Evolutionary conservation across 1,284 basidiomycete genomes (phyloP), one percentile per base, ranked within the genome.

Genomic region (Naganishia albida): DNA sequence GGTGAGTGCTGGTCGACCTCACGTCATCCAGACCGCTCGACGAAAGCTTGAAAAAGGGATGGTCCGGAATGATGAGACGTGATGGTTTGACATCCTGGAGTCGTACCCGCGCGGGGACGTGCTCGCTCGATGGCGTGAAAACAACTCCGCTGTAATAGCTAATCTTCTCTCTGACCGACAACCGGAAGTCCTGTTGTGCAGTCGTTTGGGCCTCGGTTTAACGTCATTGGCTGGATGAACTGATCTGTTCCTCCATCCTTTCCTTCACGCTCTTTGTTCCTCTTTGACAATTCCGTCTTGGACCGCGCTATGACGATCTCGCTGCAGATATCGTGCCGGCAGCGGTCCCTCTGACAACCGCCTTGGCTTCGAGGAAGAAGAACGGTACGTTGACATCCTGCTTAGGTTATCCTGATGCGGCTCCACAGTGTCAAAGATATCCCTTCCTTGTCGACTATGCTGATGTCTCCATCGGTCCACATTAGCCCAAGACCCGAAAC

Each of bases 1-100:
- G 78, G 78, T 75, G 56, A 70, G 77, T 70, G 15, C 20, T 18
- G 6, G 16, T 53, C 49, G 0, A 7, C 16, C 25, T 16, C 13
- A 23, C 13, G 8, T 30, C 15, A 6, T 23, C 7, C 10, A 7
- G 13, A 12, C 7, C 46, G 26, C 18, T 8, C 40, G 25, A 7
- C 8, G 40, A 34, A 30, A 23, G 15, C 18, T 3, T n/a, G n/a
- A n/a, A n/a, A 25, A 20, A 40, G 20, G 48, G n/a, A 25, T 25
- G 26, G 20, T 1, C 15, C 43, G 48, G 53, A 52, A 62, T 62
- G 65, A 66, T 66, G 65, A 66, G 52, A 50, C 30, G 20, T 43
- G 30, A 38, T 28, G 13, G 43, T 60, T 60, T 60, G 57, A 60
- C 57, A 49, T 60, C 57, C 28, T 50, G 46, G 57, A 48, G 57